Base-by-base conservation (phyloP, 192 early-diverging fungal genomes). In the Coemansia sp. region DNA sequence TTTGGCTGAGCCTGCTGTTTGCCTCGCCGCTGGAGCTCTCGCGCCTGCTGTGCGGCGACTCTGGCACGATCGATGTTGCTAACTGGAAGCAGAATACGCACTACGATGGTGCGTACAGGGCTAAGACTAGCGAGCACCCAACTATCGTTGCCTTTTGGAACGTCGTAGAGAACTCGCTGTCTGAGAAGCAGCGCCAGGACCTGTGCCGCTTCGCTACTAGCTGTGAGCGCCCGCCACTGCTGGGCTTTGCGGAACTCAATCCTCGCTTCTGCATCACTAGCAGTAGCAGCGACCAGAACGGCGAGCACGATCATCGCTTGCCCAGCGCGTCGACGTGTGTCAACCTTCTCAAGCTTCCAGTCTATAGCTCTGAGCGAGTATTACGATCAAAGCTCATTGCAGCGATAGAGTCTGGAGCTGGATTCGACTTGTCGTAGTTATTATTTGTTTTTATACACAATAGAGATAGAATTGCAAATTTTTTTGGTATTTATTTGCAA, bases 131-230 rank as follows among this genome's bases (percentile, higher is more conserved):
- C 8, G 68, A 72, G 8, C 94, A 97, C 70, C 88, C 89, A n/a
- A 90, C 92, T 6, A 93, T 99, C 34, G 64, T 80, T 10, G 73
- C 86, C 7, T 94, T 99, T 55, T 93, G 92, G 92, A 62, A 81
- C 22, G 84, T 89, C 31, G 86, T 93, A 5, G 72, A 70, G 46
- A 39, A 73, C 15, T 65, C 58, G 33, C 70, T 92, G 31, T 62
- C 40, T 9, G 84, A 89, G 46, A 78, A 73, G 38, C 83, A 92
- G 66, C 70, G 80, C 20, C 64, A 81, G n/a, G 58, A 66, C 34
- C 80, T 93, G 63, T 84, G 97, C 46, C 91, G 92, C 72, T 99
- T 99, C 87, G 88, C 95, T 9, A 99, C 97, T 5, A 93, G 91
- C 64, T 97, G 96, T 72, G 87, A 91, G 40, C 78, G 97, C 44